Percentiles rank a stretch among this genome's conserved stretches.
phyloP scores from a whole-genome alignment of 148 eudicot species.

The Camellia japonica region DNA sequence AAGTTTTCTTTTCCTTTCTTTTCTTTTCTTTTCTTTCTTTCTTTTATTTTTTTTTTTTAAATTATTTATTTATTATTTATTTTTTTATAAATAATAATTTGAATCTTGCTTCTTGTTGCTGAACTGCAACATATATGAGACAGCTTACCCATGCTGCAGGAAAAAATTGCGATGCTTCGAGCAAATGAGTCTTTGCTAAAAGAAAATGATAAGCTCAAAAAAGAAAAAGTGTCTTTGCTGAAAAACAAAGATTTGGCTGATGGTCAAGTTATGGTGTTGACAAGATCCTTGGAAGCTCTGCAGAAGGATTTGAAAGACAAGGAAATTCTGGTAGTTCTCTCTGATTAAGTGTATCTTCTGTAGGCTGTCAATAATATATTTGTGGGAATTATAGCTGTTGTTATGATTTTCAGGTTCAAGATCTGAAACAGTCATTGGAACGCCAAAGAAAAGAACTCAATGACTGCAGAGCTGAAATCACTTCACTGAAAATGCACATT shows the following conservation, averaged over 20 bases:
- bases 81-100: not conserved
- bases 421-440: constrained; percentile 64
- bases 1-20: not conserved
- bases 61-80: too few species aligned
- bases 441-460: constrained; percentile 74
- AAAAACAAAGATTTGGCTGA: constrained; percentile 72
- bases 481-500: constrained; percentile 90
- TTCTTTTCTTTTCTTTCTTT: too few species aligned
- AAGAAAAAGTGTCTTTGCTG: constrained; percentile 47
- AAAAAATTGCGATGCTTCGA: constrained; percentile 79
- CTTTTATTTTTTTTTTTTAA: too few species aligned
- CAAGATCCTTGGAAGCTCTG: constrained; percentile 66
- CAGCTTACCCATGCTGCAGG: constrained; percentile 49
- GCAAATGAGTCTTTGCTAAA: constrained; percentile 67
- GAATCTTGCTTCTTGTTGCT: constrained; percentile 10
- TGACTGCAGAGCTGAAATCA: constrained; percentile 88
- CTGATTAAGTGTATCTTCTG: not conserved
- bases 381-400: constrained; percentile 9
- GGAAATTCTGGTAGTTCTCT: constrained; percentile 51
- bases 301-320: constrained; percentile 88
- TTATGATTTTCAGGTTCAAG: constrained; percentile 53
- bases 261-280: constrained; percentile 62
- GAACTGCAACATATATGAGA: constrained; percentile 16
- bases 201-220: constrained; percentile 55
- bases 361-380: not conserved